These are phyloP conservation scores for Deakozyma indianensis DNA, from an alignment of 805 yeast genomes.

Conservation along the genomic window DNA sequence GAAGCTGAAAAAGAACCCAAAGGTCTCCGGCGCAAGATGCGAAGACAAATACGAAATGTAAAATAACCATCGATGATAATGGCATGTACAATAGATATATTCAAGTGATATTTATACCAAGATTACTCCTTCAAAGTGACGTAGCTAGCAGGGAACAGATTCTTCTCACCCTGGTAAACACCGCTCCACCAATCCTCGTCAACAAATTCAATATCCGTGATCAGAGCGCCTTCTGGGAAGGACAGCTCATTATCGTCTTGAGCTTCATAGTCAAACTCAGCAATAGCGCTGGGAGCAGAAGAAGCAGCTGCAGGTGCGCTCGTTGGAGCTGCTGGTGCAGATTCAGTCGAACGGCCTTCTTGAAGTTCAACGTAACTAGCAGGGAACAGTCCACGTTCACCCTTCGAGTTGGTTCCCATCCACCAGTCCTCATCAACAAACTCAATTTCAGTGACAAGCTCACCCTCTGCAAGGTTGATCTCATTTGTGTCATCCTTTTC, in stretches of 20 bases:
- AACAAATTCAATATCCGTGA: constrained; percentile 70
- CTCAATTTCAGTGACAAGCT: constrained; percentile 48
- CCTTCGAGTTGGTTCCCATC: constrained; percentile 64
- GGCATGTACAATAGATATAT: background rate
- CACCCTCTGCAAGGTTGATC: constrained; percentile 53
- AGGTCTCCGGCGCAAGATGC: background rate
- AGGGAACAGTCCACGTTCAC: constrained; percentile 82
- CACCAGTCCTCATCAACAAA: constrained; percentile 76
- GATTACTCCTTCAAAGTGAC: constrained; percentile 25
- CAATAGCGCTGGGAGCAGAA: constrained; percentile 37
- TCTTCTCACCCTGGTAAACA: constrained; percentile 58
- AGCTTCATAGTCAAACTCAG: constrained; percentile 73
- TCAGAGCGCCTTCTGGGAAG: constrained; percentile 71
- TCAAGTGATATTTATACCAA: background rate
- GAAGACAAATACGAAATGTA: background rate
- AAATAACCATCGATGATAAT: background rate
- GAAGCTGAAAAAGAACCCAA: background rate
- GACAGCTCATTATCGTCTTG: constrained; percentile 84
- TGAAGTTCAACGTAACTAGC: constrained; percentile 58
- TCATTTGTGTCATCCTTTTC: constrained; percentile 68
- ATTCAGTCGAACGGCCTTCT: constrained; percentile 18
- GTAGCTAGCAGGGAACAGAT: constrained; percentile 85
- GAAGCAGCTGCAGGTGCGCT: constrained; percentile 10
- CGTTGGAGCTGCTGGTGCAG: constrained; percentile 11
- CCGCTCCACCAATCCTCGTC: constrained; percentile 99